Evolutionary conservation across 2,329 filamentous ascomycete species (phyloP).

Genomic region (Capronia coronata): DNA sequence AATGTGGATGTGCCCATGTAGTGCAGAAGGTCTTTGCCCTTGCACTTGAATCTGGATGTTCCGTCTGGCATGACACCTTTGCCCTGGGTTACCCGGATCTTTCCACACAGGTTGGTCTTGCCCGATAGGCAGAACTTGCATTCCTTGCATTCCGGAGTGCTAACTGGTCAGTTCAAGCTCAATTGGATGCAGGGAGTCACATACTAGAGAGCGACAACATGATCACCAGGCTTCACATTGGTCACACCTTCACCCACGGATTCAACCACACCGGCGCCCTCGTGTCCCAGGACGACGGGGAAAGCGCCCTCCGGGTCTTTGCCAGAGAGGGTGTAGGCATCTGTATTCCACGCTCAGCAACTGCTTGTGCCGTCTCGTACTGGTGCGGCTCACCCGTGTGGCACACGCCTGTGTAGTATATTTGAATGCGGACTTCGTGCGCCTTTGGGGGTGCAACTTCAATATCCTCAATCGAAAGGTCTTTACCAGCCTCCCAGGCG

Average conservation of each 20-base stretch:
- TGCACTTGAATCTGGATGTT: slow-evolving; percentile 87
- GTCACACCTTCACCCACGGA: slow-evolving; percentile 92
- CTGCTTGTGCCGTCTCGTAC: slow-evolving; percentile 1
- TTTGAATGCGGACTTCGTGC: slow-evolving; percentile 92
- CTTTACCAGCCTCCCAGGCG: slow-evolving; percentile 92
- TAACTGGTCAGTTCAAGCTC: slow-evolving; percentile 35
- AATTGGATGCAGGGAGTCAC: slow-evolving; percentile 29
- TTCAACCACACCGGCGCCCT: slow-evolving; percentile 87
- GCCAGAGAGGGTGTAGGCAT: slow-evolving; percentile 90
- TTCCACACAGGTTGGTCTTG: slow-evolving; percentile 98
- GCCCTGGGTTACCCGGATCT: slow-evolving; percentile 95
- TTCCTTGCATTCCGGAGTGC: slow-evolving; percentile 92
- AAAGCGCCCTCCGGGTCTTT: slow-evolving; percentile 96
- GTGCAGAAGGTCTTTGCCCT: slow-evolving; percentile 90
- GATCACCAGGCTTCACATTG: slow-evolving; percentile 86
- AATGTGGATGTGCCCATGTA: slow-evolving; percentile 99
- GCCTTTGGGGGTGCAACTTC: slow-evolving; percentile 85
- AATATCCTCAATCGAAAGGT: slow-evolving; percentile 81
- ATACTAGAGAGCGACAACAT: slow-evolving; percentile 83
- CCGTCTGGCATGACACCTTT: slow-evolving; percentile 96
- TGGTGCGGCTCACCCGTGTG: slow-evolving; percentile 66
- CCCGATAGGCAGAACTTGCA: slow-evolving; percentile 99
- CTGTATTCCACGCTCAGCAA: slow-evolving; percentile 39
- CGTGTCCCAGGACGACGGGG: slow-evolving; percentile 81
- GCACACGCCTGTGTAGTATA: slow-evolving; percentile 97